A percentile compares a stretch with the other conserved stretches of the same genome.
Evolutionary conservation across 1,284 basidiomycete species (phyloP).

Genomic region (Cryptococcus sp.): DNA sequence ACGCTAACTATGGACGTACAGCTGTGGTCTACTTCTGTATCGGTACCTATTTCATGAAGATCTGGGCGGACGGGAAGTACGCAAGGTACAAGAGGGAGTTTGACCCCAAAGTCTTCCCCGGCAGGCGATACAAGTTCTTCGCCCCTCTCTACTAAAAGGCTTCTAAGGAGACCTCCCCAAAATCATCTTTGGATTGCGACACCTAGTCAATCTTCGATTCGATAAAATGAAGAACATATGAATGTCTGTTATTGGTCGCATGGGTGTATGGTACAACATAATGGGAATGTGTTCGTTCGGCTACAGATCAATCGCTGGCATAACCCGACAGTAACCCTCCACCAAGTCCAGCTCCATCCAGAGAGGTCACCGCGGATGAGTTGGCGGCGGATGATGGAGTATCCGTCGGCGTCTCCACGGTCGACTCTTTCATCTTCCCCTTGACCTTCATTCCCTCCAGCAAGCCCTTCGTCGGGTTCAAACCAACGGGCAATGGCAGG

Average conservation of each 20-base stretch:
- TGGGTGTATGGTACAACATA: not conserved
- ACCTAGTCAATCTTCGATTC: not conserved
- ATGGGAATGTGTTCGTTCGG: not conserved
- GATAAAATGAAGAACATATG: no score
- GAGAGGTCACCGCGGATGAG: no score
- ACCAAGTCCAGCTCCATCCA: not conserved
- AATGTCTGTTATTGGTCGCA: no score
- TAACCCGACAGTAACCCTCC: conserved; percentile 3
- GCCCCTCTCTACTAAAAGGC: conserved; percentile 34
- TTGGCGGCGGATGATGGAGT: no score
- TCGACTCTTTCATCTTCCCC: conserved; percentile 19
- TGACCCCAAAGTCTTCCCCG: conserved; percentile 60
- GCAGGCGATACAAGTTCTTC: conserved; percentile 44
- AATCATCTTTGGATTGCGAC: not conserved
- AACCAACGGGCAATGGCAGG: conserved; percentile 2
- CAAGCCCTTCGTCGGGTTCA: not conserved
- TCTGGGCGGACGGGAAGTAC: conserved; percentile 94
- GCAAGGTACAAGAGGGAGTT: conserved; percentile 89
- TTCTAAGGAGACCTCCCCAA: not conserved
- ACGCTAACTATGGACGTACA: conserved; percentile 29
- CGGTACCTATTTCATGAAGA: conserved; percentile 68
- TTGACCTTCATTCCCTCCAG: conserved; percentile 4
- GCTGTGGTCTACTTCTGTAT: conserved; percentile 71
- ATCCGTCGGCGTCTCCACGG: no score
- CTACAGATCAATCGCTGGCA: conserved; percentile 5